A percentile compares a stretch with the other conserved stretches of the same genome.
These are phyloP conservation scores for Candida pseudoglaebosa DNA, from an alignment of 805 yeast genomes.

Conservation along the genomic window DNA sequence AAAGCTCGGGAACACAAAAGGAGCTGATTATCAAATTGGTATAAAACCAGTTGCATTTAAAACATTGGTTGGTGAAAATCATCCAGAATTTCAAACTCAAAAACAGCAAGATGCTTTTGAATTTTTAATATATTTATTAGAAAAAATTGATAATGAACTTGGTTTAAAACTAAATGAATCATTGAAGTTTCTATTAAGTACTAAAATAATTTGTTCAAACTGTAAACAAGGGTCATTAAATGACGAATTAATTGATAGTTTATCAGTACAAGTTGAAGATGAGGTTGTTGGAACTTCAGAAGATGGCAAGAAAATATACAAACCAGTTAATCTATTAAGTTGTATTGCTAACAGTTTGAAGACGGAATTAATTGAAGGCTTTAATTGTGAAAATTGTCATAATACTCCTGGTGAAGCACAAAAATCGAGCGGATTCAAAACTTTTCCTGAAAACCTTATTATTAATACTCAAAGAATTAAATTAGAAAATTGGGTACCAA, in stretches of 20 bases:
- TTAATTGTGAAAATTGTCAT: constrained; percentile 56
- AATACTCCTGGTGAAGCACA: constrained; percentile 26
- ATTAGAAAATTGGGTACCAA: constrained; percentile 86
- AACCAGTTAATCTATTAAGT: constrained; percentile 45
- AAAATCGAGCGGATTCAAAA: constrained; percentile 47
- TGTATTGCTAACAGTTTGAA: constrained; percentile 44
- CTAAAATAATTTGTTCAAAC: constrained; percentile 52
- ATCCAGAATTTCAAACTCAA: constrained; percentile 79
- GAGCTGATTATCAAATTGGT: constrained; percentile 64
- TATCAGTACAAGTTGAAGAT: constrained; percentile 57
- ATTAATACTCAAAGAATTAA: constrained; percentile 77
- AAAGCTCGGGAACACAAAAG: constrained; percentile 42
- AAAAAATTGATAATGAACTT: constrained; percentile 52
- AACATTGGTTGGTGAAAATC: constrained; percentile 68
- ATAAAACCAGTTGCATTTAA: constrained; percentile 76
- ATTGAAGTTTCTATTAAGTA: constrained; percentile 63
- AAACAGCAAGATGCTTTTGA: constrained; percentile 96
- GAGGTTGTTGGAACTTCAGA: constrained; percentile 34
- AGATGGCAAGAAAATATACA: constrained; percentile 43
- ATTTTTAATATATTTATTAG: constrained; percentile 66
- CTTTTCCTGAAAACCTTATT: constrained; percentile 69
- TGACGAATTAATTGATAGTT: constrained; percentile 53
- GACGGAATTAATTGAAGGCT: constrained; percentile 56
- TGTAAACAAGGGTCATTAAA: constrained; percentile 62
- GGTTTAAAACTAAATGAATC: constrained; percentile 45